A percentile compares a stretch with the other conserved stretches of the same genome.
These are phyloP conservation scores for Aspergillus sp. DNA, from an alignment of 2,329 filamentous ascomycete genomes.

Conservation along the genomic window DNA sequence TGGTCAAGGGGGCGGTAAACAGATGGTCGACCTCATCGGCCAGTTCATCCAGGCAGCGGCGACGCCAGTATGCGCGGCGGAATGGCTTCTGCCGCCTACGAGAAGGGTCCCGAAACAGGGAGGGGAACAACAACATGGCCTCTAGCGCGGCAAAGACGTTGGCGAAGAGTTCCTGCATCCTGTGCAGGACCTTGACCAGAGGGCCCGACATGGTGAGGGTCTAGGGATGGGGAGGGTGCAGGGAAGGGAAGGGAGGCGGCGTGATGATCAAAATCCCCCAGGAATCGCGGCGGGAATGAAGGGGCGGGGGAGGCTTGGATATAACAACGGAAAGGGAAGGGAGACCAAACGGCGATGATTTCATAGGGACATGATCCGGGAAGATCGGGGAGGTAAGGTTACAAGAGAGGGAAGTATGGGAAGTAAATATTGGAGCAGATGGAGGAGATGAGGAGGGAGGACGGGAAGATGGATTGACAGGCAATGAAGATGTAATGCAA, in stretches of 20 bases:
- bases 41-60: slow-evolving; percentile 38
- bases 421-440: neutral
- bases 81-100: slow-evolving; percentile 33
- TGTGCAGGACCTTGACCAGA: slow-evolving; percentile 39
- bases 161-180: slow-evolving; percentile 42
- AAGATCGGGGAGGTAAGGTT: neutral
- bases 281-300: neutral
- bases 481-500: too few species aligned
- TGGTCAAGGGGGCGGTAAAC: slow-evolving; percentile 34
- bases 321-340: neutral
- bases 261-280: neutral
- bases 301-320: neutral
- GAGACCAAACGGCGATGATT: neutral
- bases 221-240: neutral
- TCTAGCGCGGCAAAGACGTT: slow-evolving; percentile 41
- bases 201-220: slow-evolving; percentile 31
- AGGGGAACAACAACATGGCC: slow-evolving; percentile 41
- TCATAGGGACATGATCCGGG: neutral
- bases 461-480: neutral
- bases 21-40: slow-evolving; percentile 38
- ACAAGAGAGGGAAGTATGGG: neutral
- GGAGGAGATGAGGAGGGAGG: neutral
- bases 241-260: neutral
- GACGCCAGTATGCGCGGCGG: slow-evolving; percentile 33
- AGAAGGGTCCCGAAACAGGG: slow-evolving; percentile 34